Evolutionary conservation across 176 grass and related monocot genomes (phyloP), one percentile per base, ranked within the genome.

Genomic region (Saccharum spontaneum): DNA sequence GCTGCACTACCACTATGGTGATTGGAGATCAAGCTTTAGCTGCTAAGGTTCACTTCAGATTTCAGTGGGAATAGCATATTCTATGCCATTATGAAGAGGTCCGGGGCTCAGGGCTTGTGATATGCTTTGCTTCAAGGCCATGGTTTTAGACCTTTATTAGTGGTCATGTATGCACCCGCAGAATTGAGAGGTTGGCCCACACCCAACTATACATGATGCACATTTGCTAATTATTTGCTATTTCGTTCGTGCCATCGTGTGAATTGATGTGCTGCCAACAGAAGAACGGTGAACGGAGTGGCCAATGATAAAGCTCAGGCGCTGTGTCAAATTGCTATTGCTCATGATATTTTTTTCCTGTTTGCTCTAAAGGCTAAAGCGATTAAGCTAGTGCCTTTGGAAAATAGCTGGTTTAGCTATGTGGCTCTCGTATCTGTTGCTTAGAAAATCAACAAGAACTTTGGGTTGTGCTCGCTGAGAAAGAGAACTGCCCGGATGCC

Each of bases 11-110:
- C 70, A 76, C 69, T 46, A 34, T 83, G 60, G 74, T 83, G 61
- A 78, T 79, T 79, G 67, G 80, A 75, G 49, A 62, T 84, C 39
- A 75, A 22, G 11, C 36, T 79, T 50, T 87, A 69, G 74, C 67
- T 87, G 64, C 70, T 76, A 76, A 80, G 80, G 80, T 80, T 87
- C 33, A 26, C 59, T 62, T 62, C 20, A 50, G 14, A 20, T 15
- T 64, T 86, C 41, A 87, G 89, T 91, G 89, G 89, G 52, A 20
- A 14, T 54, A 76, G 85, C 89, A 91, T 87, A 87, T 91, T 81
- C 85, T 57, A 36, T 33, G 75, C 80, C 81, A 84, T 79, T 79
- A 84, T 37, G 46, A 68, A 84, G 69, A 79, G 60, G 67, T 69
- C 36, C 44, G 71, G 41, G 71, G 70, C 23, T 73, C 26, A 76